Conservation (phyloP, 116 monocot species). For the Dioscorea cayenensis region DNA sequence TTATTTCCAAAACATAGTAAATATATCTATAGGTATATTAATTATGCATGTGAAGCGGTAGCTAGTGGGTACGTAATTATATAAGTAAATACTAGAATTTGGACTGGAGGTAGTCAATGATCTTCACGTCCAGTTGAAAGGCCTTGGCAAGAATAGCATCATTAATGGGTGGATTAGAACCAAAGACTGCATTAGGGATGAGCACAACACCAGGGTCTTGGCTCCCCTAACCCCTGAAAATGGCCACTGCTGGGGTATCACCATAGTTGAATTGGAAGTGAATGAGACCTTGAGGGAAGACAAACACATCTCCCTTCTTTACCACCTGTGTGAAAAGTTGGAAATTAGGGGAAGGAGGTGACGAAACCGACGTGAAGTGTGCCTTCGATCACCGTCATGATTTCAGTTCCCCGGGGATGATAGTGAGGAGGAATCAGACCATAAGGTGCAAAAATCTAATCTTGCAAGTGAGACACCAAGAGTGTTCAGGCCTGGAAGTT, state of each 20-base stretch:
- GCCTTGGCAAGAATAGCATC: constrained; percentile 34
- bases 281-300: constrained; percentile 14
- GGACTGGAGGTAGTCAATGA: constrained; percentile 28
- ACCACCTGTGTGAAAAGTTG: not conserved
- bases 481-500: constrained; percentile 39
- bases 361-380: constrained; percentile 12
- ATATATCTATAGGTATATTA: no score
- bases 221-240: constrained; percentile 20
- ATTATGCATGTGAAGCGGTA: no score
- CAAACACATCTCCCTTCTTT: constrained; percentile 14
- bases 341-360: not conserved
- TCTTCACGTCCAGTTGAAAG: constrained; percentile 28
- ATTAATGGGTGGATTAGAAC: constrained; percentile 30
- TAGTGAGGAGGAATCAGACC: constrained; percentile 9
- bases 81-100: no score
- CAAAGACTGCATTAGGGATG: constrained; percentile 16
- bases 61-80: no score
- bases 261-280: constrained; percentile 5
- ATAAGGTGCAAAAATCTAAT: constrained; percentile 23
- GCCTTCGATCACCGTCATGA: constrained; percentile 13
- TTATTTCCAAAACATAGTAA: no score
- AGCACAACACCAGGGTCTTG: constrained; percentile 25
- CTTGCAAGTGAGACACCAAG: constrained; percentile 39
- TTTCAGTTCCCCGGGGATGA: constrained; percentile 14
- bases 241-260: constrained; percentile 7